Percentiles rank a stretch among this genome's conserved stretches.
These are phyloP conservation scores for Nicotiana rustica DNA, from an alignment of 305 asterid genomes.

Conservation along the genomic window DNA sequence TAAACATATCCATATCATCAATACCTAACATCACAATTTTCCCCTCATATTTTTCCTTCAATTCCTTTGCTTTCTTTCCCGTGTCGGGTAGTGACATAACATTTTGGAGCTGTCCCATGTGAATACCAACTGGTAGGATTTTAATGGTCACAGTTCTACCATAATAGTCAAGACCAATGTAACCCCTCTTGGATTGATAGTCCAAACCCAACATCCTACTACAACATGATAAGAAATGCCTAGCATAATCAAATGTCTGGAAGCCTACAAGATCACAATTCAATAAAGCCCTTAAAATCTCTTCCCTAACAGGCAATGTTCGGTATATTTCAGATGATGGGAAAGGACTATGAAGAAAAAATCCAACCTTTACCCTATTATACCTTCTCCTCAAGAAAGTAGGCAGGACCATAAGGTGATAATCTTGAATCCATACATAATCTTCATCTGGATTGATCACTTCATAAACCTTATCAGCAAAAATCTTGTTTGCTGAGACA, in stretches of 20 bases:
- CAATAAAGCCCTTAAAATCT: constrained; percentile 72
- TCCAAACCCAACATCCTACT: constrained; percentile 86
- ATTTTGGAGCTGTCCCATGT: constrained; percentile 63
- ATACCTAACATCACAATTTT: constrained; percentile 70
- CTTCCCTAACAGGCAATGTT: constrained; percentile 84
- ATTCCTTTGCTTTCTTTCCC: constrained; percentile 54
- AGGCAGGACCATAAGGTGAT: constrained; percentile 82
- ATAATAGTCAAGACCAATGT: constrained; percentile 78
- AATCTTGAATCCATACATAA: constrained; percentile 80
- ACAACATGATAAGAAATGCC: constrained; percentile 85
- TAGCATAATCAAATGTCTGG: constrained; percentile 86
- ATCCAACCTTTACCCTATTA: constrained; percentile 68
- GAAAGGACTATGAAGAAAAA: constrained; percentile 76
- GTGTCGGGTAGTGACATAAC: constrained; percentile 54
- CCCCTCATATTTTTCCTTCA: constrained; percentile 58
- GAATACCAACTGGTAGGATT: constrained; percentile 77
- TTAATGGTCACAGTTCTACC: constrained; percentile 82
- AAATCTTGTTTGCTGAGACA: constrained; percentile 71
- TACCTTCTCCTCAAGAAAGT: constrained; percentile 73
- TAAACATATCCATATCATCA: constrained; percentile 88
- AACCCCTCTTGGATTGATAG: constrained; percentile 83
- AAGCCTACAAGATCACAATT: constrained; percentile 84
- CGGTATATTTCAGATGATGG: constrained; percentile 82
- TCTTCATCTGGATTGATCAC: constrained; percentile 77
- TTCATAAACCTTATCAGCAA: constrained; percentile 82